Base-by-base conservation (phyloP, 2,329 filamentous ascomycete genomes). In the Apiospora malaysiana region DNA sequence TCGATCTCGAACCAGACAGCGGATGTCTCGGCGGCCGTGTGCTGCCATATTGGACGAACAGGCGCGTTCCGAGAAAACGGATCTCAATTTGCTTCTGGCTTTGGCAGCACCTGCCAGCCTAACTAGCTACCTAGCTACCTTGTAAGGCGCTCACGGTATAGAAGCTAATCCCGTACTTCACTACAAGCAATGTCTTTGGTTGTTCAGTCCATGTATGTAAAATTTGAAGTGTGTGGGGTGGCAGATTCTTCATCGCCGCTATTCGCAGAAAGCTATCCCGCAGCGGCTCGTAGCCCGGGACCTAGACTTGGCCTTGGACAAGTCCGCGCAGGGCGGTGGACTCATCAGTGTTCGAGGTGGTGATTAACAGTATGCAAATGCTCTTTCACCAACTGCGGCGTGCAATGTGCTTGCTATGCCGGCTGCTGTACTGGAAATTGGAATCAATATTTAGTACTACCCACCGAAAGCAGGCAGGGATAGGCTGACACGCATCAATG, bases 201-300 rank as follows among this genome's bases (percentile, higher is more conserved):
- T 59, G 51, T 37, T 37, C 51, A 59, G 27, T n/a, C n/a, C n/a
- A n/a, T n/a, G n/a, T n/a, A n/a, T n/a, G n/a, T 59, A 37, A 59
- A 32, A 37, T 63, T 40, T n/a, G 56, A 40, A 63, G 56, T 63
- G 40, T 63, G 56, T 40, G 32, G 56, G 56, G 56, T 63, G 56
- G 27, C 56, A 63, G 56, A 40, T 10, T 63, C 56, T 63, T 40
- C 56, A 40, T 63, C 27, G 7, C 56, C 27, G 56, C 27, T 37
- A 18, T 40, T n/a, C 18, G 27, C 32, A 63, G 18, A 40, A 3
- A 21, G 18, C 32, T 40, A 63, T 37, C 32, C 56, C 56, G 51
- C 51, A 59, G 51, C 51, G 51, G 51, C 51, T 37, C 51, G 16
- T 59, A 63, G 56, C 18, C 21, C 32, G 56, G 32, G 56, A 63